Base-by-base conservation (phyloP, 345 rosid genomes). In the Trapa incisa region DNA sequence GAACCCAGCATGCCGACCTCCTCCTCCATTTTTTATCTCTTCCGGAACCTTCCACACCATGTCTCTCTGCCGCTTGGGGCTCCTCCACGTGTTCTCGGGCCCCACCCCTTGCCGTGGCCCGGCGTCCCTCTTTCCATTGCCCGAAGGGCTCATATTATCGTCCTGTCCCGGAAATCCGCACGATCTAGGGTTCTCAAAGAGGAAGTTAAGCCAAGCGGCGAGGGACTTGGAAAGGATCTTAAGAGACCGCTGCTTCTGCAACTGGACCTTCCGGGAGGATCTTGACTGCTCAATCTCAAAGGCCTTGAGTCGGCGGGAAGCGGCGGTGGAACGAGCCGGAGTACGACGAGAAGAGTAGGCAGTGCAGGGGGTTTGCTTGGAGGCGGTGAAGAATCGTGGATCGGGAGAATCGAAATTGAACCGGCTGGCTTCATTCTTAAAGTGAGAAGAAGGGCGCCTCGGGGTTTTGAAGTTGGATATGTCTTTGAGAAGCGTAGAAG, bases 201-300 rank as follows among this genome's bases (percentile, higher is more conserved):
- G 75, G 79, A 86, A 90, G 76, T 87, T 90, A 65, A 93, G 97
- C 97, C 97, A 93, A 7, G 83, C 87, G 1, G 93, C 77, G 42
- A 93, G 92, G 14, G 94, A 88, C 68, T 84, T 90, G 38, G 96
- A 76, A 48, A 90, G 86, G 3, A 87, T 80, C 66, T 79, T 85
- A 8, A 93, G 88, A 4, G 82, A 79, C 39, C 73, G 83, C 72
- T 93, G 90, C 66, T 90, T 85, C 67, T 37, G 76, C 56, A 80
- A 67, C 58, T 88, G 85, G 0, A 80, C 84, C 77, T 83, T 93
- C 8, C 93, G 82, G 1, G 97, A 84, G 15, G 98, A 86, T 69
- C 80, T 84, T 0, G 83, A 83, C 71, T 87, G 98, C 74, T 92
- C 92, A 32, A 80, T 69, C 73, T 90, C 92, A 56, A 90, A 84